A percentile compares a stretch with the other conserved stretches of the same genome.
Evolutionary conservation across 345 rosid genomes (phyloP).

Genomic region (Salix purpurea): DNA sequence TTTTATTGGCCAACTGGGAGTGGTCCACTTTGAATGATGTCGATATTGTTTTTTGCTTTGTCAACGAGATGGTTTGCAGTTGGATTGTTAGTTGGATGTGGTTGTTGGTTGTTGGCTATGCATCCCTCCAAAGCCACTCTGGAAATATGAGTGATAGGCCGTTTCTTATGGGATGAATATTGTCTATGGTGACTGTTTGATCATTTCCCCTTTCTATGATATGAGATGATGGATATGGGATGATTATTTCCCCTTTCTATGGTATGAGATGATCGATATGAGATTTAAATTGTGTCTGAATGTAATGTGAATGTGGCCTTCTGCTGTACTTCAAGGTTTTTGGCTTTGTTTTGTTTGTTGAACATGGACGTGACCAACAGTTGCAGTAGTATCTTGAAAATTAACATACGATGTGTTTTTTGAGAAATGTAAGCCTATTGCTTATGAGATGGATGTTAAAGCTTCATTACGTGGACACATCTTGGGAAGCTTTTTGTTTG

Average conservation of each 20-base stretch:
- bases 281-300: slow-evolving; percentile 10
- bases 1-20: slow-evolving; percentile 17
- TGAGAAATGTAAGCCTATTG: not conserved
- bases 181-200: slow-evolving; percentile 6
- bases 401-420: not conserved
- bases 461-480: not conserved
- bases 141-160: not conserved
- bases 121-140: slow-evolving; percentile 4
- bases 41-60: slow-evolving; percentile 11
- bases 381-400: not conserved
- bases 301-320: not conserved
- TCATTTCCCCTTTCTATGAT: not conserved
- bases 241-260: slow-evolving; percentile 4
- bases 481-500: not conserved
- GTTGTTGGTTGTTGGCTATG: slow-evolving; percentile 16
- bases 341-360: not conserved
- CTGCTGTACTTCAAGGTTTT: not conserved
- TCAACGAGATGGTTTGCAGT: slow-evolving; percentile 32
- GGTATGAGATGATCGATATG: not conserved
- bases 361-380: not conserved
- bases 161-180: slow-evolving; percentile 9
- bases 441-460: not conserved
- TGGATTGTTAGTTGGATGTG: slow-evolving; percentile 29
- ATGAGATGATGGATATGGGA: not conserved
- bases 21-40: slow-evolving; percentile 28